Base-by-base conservation (phyloP, 2,329 filamentous ascomycete genomes). In the Cryphonectria radicalis region DNA sequence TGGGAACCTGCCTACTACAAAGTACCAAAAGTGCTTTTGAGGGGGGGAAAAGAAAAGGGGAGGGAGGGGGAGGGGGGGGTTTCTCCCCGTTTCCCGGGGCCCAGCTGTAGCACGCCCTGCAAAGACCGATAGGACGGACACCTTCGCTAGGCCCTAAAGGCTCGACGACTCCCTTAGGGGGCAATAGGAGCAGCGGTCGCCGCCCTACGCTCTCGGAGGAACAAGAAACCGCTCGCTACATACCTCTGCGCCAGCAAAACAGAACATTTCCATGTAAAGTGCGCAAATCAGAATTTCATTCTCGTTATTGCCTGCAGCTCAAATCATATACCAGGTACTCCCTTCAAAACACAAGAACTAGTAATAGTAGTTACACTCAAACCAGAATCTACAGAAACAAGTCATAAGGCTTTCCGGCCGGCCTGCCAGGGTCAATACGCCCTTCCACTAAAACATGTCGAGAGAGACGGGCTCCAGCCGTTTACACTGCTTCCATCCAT, bases 391-490 rank as follows among this genome's bases (percentile, higher is more conserved):
- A 71, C 60, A 63, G 40, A 62, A 62, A 35, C 59, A 50, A 65
- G 46, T 37, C 70, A 69, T 63, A 19, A 66, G 59, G 22, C 35
- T 62, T 35, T 57, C 46, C 53, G 43, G 53, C 14, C 67, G 60
- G 50, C 62, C 70, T 53, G 68, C 42, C 28, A 32, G 37, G 42
- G 62, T 43, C n/a, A 53, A 63, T 69, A 64, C 66, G 70, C 66
- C 70, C 59, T 55, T 65, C 62, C 53, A 63, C 66, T 37, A 17
- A 69, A 69, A 71, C 70, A 69, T 62, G 66, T 28, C 60, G 53
- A 28, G 53, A 46, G 69, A 28, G 70, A 66, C 70, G 25, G 65
- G 69, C 70, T 62, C 55, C 67, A 55, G 25, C 63, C 63, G 60
- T 35, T 64, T 28, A 6, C 42, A 55, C 40, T 35, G 37, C 67